phyloP scores from a whole-genome alignment of 176 grass and related monocot species.

The Oryza rufipogon region DNA sequence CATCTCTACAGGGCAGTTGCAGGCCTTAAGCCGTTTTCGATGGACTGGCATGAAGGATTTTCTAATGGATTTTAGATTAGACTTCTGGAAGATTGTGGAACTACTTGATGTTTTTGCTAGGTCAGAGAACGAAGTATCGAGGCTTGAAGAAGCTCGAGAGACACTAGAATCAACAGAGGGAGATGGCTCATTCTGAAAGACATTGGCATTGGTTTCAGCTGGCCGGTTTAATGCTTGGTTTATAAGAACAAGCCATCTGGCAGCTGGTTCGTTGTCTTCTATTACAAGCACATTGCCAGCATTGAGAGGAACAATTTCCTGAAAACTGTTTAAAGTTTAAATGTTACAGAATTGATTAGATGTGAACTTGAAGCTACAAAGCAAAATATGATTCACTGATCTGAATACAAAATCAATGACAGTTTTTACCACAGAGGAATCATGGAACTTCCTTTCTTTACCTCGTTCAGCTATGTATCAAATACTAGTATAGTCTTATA shows the following conservation, averaged over 20 bases:
- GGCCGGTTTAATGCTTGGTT: slow-evolving; percentile 69
- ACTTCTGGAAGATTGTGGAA: slow-evolving; percentile 77
- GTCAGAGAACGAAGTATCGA: slow-evolving; percentile 53
- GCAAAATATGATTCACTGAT: not conserved
- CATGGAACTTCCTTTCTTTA: slow-evolving; percentile 6
- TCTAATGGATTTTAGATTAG: slow-evolving; percentile 72
- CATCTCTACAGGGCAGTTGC: slow-evolving; percentile 74
- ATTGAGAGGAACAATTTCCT: slow-evolving; percentile 95
- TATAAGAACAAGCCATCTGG: slow-evolving; percentile 87
- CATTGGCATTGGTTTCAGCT: slow-evolving; percentile 40
- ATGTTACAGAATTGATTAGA: slow-evolving; percentile 18
- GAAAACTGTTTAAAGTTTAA: slow-evolving; percentile 77
- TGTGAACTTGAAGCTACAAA: not conserved
- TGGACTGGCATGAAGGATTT: slow-evolving; percentile 76
- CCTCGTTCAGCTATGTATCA: not conserved
- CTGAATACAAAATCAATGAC: not conserved
- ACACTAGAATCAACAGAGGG: slow-evolving; percentile 58
- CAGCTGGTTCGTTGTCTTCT: slow-evolving; percentile 80
- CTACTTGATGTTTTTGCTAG: slow-evolving; percentile 63
- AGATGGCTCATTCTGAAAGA: slow-evolving; percentile 49
- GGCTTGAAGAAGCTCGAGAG: slow-evolving; percentile 53
- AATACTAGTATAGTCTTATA: slow-evolving; percentile 5
- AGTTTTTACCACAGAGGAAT: not conserved
- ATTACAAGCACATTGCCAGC: slow-evolving; percentile 84
- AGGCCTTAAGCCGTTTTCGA: slow-evolving; percentile 68